Conservation (phyloP, 306 rosid species). For the Pueraria montana region DNA sequence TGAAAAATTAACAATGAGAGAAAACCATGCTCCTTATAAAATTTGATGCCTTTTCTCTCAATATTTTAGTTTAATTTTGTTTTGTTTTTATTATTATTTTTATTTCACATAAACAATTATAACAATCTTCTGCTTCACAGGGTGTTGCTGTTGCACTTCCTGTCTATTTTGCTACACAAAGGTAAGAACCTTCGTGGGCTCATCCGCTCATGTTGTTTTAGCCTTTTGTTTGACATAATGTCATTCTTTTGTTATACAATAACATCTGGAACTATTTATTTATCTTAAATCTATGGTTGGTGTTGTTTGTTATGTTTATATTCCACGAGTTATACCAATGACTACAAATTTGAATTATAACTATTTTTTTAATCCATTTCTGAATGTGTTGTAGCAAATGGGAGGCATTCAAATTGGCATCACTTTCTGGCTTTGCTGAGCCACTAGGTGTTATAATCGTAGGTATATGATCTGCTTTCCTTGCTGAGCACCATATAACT, state of each 20-base stretch:
- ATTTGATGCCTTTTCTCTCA: conserved; percentile 22
- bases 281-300: conserved; percentile 17
- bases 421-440: conserved; percentile 96
- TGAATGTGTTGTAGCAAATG: conserved; percentile 75
- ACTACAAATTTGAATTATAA: conserved; percentile 29
- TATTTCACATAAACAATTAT: conserved; percentile 9
- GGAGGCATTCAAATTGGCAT: conserved; percentile 98
- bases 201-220: neutral
- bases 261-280: neutral
- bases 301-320: neutral
- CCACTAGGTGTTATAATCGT: conserved; percentile 90
- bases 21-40: conserved; percentile 6
- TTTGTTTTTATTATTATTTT: neutral
- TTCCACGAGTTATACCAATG: conserved; percentile 23
- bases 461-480: conserved; percentile 64
- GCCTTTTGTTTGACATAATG: neutral
- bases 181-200: conserved; percentile 53
- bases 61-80: neutral
- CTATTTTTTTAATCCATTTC: conserved; percentile 20
- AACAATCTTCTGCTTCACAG: conserved; percentile 50
- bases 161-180: conserved; percentile 83
- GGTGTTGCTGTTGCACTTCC: conserved; percentile 97
- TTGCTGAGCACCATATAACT: conserved; percentile 13
- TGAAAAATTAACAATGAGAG: neutral
- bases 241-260: neutral